Base-by-base conservation (phyloP, 75 land plant species). In the Picea sitchensis region DNA sequence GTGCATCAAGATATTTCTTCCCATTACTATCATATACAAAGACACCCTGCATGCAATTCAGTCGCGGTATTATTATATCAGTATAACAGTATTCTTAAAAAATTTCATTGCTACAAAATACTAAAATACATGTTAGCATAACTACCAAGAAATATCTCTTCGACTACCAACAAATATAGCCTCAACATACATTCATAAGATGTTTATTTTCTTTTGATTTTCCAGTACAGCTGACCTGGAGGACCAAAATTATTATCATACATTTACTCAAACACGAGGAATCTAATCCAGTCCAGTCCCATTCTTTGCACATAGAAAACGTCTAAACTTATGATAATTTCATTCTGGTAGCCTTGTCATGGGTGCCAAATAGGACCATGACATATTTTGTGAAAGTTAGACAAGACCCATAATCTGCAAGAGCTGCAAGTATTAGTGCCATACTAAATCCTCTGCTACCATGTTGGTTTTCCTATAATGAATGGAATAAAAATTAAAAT, bases 1-100 rank as follows among this genome's bases (percentile, higher is more conserved):
- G 95, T 65, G 94, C 67, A 84, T 98, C 99, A 26, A 98, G 88
- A 88, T 98, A 98, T 84, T 90, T 95, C 68, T 95, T 95, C 56
- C 98, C 99, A 73, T 90, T 82, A 34, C 47, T 82, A 73, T 98
- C 99, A 82, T 90, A 98, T 11, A 95, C 94, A 87, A 91, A 98
- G 32, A 76, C 63, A 64, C 98, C 99, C 99, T 98, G 91, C 54
- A 91, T 20, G 54, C 17, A 23, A 4, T 76, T 36, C 47, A 44
- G 47, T 5, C 47, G 4, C 4, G 47, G 7, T 44, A 44, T 4
- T 4, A 5, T 44, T 44, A 44, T 61, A 23, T 64, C 17, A 69
- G 71, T 67, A 74, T 44, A 38, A 17, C 1, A 68, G 4, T 72
- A 12, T 20, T 12, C 18, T 11, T 12, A 5, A 44, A 44, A 18